Percentiles rank a stretch among this genome's conserved stretches.
phyloP scores from a whole-genome alignment of 805 yeast genomes.

The Dipodascus geniculatus region DNA sequence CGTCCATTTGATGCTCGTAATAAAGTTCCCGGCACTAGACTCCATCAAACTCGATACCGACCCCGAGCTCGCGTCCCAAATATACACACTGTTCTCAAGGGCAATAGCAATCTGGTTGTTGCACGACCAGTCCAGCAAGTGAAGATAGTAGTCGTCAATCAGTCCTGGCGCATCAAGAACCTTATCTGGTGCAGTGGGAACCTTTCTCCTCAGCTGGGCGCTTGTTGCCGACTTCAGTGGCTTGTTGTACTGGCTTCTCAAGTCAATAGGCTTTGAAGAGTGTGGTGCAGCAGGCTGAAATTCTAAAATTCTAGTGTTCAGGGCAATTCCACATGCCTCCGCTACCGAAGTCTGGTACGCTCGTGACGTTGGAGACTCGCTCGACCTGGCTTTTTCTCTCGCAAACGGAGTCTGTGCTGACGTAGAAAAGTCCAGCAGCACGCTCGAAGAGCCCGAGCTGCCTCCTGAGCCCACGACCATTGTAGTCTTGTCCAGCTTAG shows the following conservation, averaged over 20 bases:
- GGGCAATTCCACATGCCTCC: constrained; percentile 82
- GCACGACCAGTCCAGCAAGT: constrained; percentile 77
- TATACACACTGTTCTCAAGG: constrained; percentile 67
- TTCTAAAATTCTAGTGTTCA: constrained; percentile 71
- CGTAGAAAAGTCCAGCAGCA: constrained; percentile 29
- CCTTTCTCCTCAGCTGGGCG: constrained; percentile 36
- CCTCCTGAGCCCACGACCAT: neutral
- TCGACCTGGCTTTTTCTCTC: neutral
- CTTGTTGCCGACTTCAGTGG: constrained; percentile 23
- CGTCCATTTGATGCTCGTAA: constrained; percentile 79
- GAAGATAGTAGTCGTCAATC: constrained; percentile 83
- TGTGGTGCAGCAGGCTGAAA: constrained; percentile 84
- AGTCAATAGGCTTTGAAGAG: constrained; percentile 25
- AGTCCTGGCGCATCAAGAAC: constrained; percentile 95
- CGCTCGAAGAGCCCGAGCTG: constrained; percentile 27
- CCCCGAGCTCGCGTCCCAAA: constrained; percentile 86
- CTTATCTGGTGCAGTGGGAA: constrained; percentile 82
- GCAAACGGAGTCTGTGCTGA: constrained; percentile 28
- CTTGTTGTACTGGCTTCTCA: constrained; percentile 25
- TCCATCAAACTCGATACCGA: constrained; percentile 60
- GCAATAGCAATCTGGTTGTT: constrained; percentile 82
- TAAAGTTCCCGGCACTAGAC: constrained; percentile 30
- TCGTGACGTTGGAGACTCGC: constrained; percentile 2
- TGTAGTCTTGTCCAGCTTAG: constrained; percentile 25
- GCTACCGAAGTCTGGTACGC: constrained; percentile 73